These are phyloP conservation scores for Coprinopsis strossmayeri DNA, from an alignment of 768 basidiomycete genomes.

Conservation along the genomic window DNA sequence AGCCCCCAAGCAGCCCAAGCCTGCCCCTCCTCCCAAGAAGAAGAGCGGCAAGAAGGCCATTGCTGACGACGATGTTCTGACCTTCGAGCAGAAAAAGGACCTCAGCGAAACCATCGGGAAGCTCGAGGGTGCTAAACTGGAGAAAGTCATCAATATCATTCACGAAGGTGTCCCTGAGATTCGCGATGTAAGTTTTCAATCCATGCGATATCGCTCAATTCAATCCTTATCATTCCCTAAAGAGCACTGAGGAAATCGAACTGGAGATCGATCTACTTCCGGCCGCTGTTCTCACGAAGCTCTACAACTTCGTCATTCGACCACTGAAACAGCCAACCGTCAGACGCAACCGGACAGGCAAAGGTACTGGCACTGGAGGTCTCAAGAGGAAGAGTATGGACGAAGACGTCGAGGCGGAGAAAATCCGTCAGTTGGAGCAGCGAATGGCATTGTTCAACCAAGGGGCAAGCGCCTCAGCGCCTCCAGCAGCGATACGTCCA, in stretches of 20 bases:
- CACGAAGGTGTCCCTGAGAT: slow-evolving; percentile 92
- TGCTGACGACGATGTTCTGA: slow-evolving; percentile 75
- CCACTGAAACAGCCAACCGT: slow-evolving; percentile 64
- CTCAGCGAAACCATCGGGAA: slow-evolving; percentile 89
- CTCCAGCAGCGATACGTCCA: slow-evolving; percentile 30
- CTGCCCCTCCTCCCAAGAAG: slow-evolving; percentile 40
- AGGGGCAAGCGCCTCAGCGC: slow-evolving; percentile 30
- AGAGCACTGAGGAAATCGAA: slow-evolving; percentile 98
- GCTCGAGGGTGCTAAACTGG: slow-evolving; percentile 77
- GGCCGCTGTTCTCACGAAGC: slow-evolving; percentile 76
- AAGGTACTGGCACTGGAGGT: slow-evolving; percentile 84
- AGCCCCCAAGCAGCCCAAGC: slow-evolving; percentile 41
- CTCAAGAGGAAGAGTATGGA: slow-evolving; percentile 95
- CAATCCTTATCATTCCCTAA: slow-evolving; percentile 17
- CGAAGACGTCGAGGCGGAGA: slow-evolving; percentile 92
- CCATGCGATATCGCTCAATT: background rate
- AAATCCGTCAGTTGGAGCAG: slow-evolving; percentile 87
- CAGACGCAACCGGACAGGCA: slow-evolving; percentile 59
- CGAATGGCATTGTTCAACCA: slow-evolving; percentile 81
- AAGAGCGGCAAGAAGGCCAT: slow-evolving; percentile 55
- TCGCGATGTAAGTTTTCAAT: slow-evolving; percentile 63
- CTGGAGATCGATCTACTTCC: slow-evolving; percentile 94
- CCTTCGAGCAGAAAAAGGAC: slow-evolving; percentile 98
- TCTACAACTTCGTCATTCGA: slow-evolving; percentile 93
- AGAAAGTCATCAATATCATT: slow-evolving; percentile 91